These are phyloP conservation scores for Penicillium bialowiezense DNA, from an alignment of 495 filamentous ascomycete species.

Conservation along the genomic window DNA sequence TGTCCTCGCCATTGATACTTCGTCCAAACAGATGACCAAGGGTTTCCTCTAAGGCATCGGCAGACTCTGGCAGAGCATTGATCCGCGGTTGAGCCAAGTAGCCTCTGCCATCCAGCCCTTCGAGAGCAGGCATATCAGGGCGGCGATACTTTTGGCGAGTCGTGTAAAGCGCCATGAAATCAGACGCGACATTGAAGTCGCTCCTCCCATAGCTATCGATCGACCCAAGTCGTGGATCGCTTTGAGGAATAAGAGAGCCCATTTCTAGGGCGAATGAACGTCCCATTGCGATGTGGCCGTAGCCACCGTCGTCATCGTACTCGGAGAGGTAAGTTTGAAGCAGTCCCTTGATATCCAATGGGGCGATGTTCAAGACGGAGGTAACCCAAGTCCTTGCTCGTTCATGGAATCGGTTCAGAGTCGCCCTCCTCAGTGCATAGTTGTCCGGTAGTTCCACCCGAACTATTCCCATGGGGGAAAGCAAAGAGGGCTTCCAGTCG, in stretches of 20 bases:
- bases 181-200: conserved; percentile 84
- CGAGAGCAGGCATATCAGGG: conserved; percentile 55
- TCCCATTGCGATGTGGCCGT: conserved; percentile 89
- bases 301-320: conserved; percentile 80
- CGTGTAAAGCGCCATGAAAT: conserved; percentile 96
- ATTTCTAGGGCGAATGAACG: conserved; percentile 93
- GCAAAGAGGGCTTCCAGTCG: conserved; percentile 75
- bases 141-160: conserved; percentile 91
- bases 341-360: conserved; percentile 90
- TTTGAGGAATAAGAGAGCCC: conserved; percentile 81
- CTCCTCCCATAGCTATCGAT: conserved; percentile 69
- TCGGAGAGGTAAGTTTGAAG: conserved; percentile 94
- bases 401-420: conserved; percentile 72
- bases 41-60: conserved; percentile 25
- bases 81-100: conserved; percentile 13
- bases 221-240: conserved; percentile 76
- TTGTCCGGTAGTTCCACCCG: conserved; percentile 88
- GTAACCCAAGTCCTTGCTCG: conserved; percentile 79
- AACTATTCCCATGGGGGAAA: conserved; percentile 69
- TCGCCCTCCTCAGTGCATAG: conserved; percentile 72
- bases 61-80: conserved; percentile 14
- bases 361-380: conserved; percentile 75
- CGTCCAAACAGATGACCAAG: conserved; percentile 60
- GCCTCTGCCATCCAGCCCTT: conserved; percentile 9
- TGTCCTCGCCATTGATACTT: conserved; percentile 59